Conservation (phyloP, 192 early-diverging fungal species). For the Coemansia sp. region DNA sequence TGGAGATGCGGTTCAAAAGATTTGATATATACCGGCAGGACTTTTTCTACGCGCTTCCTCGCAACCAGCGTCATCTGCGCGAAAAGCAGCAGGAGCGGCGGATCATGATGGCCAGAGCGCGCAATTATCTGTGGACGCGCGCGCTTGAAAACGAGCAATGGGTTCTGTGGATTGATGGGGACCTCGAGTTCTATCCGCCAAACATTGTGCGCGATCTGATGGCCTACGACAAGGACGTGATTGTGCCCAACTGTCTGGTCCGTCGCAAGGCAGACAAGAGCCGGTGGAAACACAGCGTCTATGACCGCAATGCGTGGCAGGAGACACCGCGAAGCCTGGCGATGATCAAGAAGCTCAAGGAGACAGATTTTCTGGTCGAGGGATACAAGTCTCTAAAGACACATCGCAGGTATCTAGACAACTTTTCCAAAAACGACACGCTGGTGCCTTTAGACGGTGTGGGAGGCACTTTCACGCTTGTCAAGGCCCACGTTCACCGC, state of each 20-base stretch:
- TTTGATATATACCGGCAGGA: conserved; percentile 66
- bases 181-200: conserved; percentile 67
- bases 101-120: conserved; percentile 60
- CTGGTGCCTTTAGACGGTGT: conserved; percentile 65
- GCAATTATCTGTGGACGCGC: conserved; percentile 62
- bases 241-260: conserved; percentile 64
- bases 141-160: conserved; percentile 63
- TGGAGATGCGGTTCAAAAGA: conserved; percentile 54
- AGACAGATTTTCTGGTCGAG: conserved; percentile 42
- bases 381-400: conserved; percentile 50
- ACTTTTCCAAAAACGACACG: conserved; percentile 42
- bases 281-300: conserved; percentile 57
- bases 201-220: conserved; percentile 63
- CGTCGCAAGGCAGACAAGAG: conserved; percentile 37
- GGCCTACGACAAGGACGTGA: conserved; percentile 63
- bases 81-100: conserved; percentile 62
- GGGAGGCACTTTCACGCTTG: conserved; percentile 67
- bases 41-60: conserved; percentile 51
- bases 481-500: conserved; percentile 66
- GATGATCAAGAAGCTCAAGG: conserved; percentile 44
- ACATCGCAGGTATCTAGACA: conserved; percentile 45
- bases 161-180: conserved; percentile 75
- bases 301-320: conserved; percentile 72
- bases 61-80: conserved; percentile 60
- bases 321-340: conserved; percentile 61